A percentile compares a stretch with the other conserved stretches of the same genome.
These are phyloP conservation scores for Skeletonema marinoi DNA, from an alignment of 108 stramenopile genomes.

Conservation along the genomic window DNA sequence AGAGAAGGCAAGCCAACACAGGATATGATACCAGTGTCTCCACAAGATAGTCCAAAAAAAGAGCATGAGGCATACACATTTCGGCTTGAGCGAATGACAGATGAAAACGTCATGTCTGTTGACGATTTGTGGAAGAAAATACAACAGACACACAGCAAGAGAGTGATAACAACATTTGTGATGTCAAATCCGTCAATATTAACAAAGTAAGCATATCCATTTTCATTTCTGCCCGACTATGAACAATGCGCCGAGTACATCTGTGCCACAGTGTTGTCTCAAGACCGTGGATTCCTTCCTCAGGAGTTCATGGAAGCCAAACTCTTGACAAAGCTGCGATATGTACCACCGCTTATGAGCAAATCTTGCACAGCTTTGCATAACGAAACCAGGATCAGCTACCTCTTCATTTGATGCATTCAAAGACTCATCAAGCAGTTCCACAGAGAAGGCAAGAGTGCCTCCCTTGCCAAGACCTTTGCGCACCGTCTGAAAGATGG, in stretches of 20 bases:
- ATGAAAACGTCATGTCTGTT: no score
- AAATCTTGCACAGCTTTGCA: conserved; percentile 68
- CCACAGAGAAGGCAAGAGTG: conserved; percentile 67
- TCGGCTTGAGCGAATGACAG: no score
- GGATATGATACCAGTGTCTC: no score
- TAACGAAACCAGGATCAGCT: conserved; percentile 32
- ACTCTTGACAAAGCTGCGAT: conserved; percentile 23
- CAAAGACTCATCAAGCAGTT: conserved; percentile 48
- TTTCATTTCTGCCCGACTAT: no score
- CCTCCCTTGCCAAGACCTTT: conserved; percentile 40
- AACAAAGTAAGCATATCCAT: no score
- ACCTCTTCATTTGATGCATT: conserved; percentile 9
- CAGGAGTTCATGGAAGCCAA: conserved; percentile 37
- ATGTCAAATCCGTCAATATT: no score
- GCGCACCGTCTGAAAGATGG: conserved; percentile 45
- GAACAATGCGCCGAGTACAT: conserved; percentile 39
- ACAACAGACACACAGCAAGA: no score
- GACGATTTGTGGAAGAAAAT: no score
- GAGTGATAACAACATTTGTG: no score
- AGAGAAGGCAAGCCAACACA: no score
- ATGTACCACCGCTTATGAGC: conserved; percentile 66
- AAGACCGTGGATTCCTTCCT: conserved; percentile 34
- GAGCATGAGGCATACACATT: no score
- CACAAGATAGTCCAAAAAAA: no score
- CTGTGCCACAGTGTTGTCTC: conserved; percentile 36